Base-by-base conservation (phyloP, 495 filamentous ascomycete genomes). In the Penicillium macrosclerotiorum region DNA sequence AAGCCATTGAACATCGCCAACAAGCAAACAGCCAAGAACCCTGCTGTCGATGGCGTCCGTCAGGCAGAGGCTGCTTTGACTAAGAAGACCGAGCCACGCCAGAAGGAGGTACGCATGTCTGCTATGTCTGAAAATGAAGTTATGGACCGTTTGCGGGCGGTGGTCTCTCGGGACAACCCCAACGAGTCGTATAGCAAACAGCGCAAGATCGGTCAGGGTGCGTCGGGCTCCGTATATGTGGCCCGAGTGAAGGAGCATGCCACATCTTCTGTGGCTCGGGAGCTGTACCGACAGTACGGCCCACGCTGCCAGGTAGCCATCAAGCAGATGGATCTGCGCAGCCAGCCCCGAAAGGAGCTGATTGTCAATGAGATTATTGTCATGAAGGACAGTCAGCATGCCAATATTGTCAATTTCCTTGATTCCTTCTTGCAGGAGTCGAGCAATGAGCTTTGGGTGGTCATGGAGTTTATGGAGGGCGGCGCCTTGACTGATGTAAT, bases 391-490 rank as follows among this genome's bases (percentile, higher is more conserved):
- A 95, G 88, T 73, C 88, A 90, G 61, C 91, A 97, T 65, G 81
- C 88, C 17, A 98, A 98, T 66, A 97, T 98, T 69, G 93, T 98
- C 72, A 98, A 98, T 69, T 98, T 95, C 73, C 74, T 98, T 20
- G 93, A 98, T 60, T 91, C 93, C 0, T 98, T 96, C 77, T 72
- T 98, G 57, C 86, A 91, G 54, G 93, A 95, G 56, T 88, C 89
- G 57, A 89, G 86, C 64, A 80, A 85, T 48, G 94, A 98, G 63
- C 78, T 98, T 20, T 98, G 93, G 93, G 90, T 98, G 16, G 93
- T 98, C 24, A 96, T 98, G 94, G 93, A 98, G 68, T 98, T 93
- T 59, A 97, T 98, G 94, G 93, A 97, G 66, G 93, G 93, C 49
- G 93, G 93, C 64, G 90, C 93, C 36, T 71, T 98, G 61, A 98